Evolutionary conservation across 495 filamentous ascomycete genomes (phyloP), one percentile per base, ranked within the genome.

Genomic region (Lophiostoma macrostomum): DNA sequence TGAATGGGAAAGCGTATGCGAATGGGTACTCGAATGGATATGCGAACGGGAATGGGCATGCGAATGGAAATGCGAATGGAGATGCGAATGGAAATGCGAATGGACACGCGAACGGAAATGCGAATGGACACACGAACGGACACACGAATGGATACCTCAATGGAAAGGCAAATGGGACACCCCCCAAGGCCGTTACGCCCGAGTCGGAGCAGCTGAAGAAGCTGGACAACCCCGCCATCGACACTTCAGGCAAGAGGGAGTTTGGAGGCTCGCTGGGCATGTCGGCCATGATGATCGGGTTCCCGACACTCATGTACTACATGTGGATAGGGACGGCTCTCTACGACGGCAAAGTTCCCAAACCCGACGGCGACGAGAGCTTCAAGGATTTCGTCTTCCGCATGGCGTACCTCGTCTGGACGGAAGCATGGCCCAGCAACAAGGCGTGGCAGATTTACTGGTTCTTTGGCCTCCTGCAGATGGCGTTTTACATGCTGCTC

Each of bases 261-360:
- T 96, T 98, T 64, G 89, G 90, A 51, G 93, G 93, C 50, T 82
- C 87, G 1, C 72, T 71, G 40, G 91, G 91, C 48, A 82, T 89
- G 20, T 67, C 73, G 18, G 74, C 82, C 45, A 88, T 95, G 81
- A 98, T 98, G 89, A 75, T 93, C 53, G 84, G 82, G 38, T 98
- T 96, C 70, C 93, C 93, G 11, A 29, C 86, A 35, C 76, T 98
- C 56, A 98, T 98, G 93, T 96, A 86, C 75, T 96, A 95, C 74
- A 91, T 98, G 88, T 98, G 91, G 91, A 84, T 95, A 66, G 93
- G 93, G 24, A 87, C 91, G 31, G 88, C 83, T 37, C 91, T 90
- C 70, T 98, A 95, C 67, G 74, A 88, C 70, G 90, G 90, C 54
- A 81, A 86, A 56, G 76, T 94, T 51, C 91, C 91, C 18, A 69